Evolutionary conservation across 306 rosid species (phyloP).

Genomic region (Trifolium fragiferum): DNA sequence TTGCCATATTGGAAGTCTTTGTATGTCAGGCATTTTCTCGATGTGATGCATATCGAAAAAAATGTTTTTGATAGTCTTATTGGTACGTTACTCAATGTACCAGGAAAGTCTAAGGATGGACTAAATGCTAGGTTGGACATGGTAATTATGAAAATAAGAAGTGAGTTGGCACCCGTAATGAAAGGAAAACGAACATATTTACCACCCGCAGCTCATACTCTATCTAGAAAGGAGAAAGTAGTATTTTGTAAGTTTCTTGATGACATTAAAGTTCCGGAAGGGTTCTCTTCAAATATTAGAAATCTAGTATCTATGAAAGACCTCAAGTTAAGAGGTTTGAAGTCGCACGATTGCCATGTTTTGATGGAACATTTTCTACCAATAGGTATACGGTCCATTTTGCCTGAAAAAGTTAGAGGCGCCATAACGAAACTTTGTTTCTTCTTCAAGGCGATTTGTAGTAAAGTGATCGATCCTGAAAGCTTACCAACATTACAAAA

Average conservation of each 20-base stretch:
- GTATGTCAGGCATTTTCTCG: neutral
- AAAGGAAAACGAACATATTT: neutral
- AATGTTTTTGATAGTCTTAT: neutral
- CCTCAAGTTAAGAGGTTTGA: neutral
- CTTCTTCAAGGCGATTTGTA: neutral
- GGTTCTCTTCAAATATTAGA: neutral
- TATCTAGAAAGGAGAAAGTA: neutral
- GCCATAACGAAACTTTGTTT: neutral
- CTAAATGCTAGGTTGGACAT: neutral
- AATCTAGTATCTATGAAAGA: neutral
- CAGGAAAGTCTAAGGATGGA: neutral
- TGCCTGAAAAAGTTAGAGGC: neutral
- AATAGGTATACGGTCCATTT: neutral
- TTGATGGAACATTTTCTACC: neutral
- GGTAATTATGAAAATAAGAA: neutral
- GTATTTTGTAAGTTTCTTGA: neutral
- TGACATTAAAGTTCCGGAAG: neutral
- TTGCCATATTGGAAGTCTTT: neutral
- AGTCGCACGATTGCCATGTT: neutral
- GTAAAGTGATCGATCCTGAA: neutral
- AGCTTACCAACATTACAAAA: neutral
- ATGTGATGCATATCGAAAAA: neutral
- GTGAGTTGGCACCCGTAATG: neutral
- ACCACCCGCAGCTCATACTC: neutral
- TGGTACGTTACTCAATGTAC: neutral